Conservation (phyloP, 2,329 filamentous ascomycete genomes). For the Fusarium armeniacum region DNA sequence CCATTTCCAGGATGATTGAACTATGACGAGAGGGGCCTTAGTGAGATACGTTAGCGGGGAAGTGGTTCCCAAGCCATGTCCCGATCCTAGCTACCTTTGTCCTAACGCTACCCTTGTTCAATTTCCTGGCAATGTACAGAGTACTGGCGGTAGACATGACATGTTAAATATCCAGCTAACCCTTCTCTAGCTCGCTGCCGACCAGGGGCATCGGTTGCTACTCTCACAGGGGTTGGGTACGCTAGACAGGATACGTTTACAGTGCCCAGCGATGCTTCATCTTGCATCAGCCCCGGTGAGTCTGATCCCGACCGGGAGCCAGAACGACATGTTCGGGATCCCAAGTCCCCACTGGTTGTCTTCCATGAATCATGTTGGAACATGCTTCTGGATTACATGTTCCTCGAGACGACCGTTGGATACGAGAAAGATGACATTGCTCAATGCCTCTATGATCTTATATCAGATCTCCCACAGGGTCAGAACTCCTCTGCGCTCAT, state of each 20-base stretch:
- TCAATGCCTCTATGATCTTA: background rate
- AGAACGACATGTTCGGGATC: background rate
- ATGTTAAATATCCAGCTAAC: background rate
- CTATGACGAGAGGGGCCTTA: too few relatives aligned
- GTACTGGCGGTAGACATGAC: too few relatives aligned
- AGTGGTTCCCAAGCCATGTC: too few relatives aligned
- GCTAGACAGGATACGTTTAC: fast-evolving
- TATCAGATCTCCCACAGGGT: background rate
- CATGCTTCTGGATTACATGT: background rate
- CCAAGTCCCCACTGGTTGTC: background rate
- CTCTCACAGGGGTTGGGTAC: background rate
- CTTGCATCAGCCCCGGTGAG: too few relatives aligned
- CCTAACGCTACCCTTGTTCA: too few relatives aligned
- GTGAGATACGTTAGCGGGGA: too few relatives aligned
- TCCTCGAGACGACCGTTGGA: fast-evolving
- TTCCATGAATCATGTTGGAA: background rate
- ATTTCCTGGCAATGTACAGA: too few relatives aligned
- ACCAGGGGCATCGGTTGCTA: background rate
- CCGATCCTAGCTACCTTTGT: too few relatives aligned
- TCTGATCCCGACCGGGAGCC: background rate
- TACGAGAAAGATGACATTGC: background rate
- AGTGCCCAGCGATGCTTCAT: background rate
- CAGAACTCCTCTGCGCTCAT: background rate
- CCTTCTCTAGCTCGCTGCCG: background rate
- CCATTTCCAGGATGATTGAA: too few relatives aligned